Conservation (phyloP, 352 stramenopile species). For the Labyrinthula sp. region DNA sequence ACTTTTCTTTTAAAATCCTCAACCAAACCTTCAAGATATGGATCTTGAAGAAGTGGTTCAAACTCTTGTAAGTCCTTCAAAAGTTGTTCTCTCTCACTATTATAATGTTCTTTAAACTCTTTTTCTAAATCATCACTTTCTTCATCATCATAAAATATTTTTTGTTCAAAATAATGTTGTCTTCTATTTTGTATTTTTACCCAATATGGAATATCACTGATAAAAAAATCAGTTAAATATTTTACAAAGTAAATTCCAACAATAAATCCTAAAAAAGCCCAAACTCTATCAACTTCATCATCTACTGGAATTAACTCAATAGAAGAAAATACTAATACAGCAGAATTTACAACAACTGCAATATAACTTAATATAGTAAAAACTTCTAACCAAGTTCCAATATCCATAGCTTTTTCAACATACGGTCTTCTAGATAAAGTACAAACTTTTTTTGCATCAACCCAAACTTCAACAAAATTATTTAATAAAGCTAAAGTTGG, state of each 20-base stretch:
- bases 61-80: too few species aligned
- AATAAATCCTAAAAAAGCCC: conserved; percentile 36
- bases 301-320: too few species aligned
- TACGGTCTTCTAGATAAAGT: conserved; percentile 47
- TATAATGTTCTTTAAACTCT: too few species aligned
- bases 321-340: conserved; percentile 69
- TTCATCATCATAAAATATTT: conserved; percentile 39
- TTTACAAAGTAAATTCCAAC: conserved; percentile 55
- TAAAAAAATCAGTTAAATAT: conserved; percentile 45
- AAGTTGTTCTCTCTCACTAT: too few species aligned
- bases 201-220: conserved; percentile 48
- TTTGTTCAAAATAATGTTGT: conserved; percentile 57
- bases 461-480: conserved; percentile 70
- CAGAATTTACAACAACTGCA: conserved; percentile 67
- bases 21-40: too few species aligned
- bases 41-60: too few species aligned
- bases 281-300: conserved; percentile 45
- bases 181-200: conserved; percentile 49
- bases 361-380: conserved; percentile 61
- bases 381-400: conserved; percentile 69
- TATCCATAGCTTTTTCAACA: conserved; percentile 50
- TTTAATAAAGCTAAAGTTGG: conserved; percentile 59
- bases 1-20: too few species aligned
- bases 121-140: too few species aligned
- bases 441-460: conserved; percentile 58